Conservation (phyloP, 139 green algal genomes). For the Chlamydomonas eustigma region DNA sequence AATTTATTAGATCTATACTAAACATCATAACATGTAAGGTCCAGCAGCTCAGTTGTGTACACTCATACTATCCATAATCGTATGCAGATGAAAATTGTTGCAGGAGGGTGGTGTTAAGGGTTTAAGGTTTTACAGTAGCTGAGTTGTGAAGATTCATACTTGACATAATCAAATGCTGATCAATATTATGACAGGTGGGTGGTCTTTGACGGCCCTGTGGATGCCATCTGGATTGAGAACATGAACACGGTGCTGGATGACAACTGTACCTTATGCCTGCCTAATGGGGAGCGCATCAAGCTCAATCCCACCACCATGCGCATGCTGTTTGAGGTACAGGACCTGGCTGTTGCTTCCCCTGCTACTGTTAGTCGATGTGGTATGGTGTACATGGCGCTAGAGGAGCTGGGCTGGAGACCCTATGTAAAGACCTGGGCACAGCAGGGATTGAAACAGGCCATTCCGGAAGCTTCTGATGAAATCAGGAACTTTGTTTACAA, state of each 20-base stretch:
- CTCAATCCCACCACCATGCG: slow-evolving; percentile 68
- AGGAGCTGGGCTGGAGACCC: slow-evolving; percentile 61
- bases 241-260: slow-evolving; percentile 81
- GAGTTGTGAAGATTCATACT: too few relatives aligned
- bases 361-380: slow-evolving; percentile 55
- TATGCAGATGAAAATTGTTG: too few relatives aligned
- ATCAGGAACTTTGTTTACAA: slow-evolving; percentile 33
- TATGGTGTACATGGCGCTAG: slow-evolving; percentile 72
- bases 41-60: too few relatives aligned
- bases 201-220: slow-evolving; percentile 76
- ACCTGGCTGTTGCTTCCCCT: slow-evolving; percentile 67
- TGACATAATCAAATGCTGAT: too few relatives aligned
- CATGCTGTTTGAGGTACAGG: slow-evolving; percentile 84
- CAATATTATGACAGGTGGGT: slow-evolving; percentile 74
- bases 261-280: slow-evolving; percentile 80
- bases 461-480: slow-evolving; percentile 31
- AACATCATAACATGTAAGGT: too few relatives aligned
- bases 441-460: slow-evolving; percentile 21
- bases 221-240: slow-evolving; percentile 84
- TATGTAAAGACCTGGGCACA: slow-evolving; percentile 56
- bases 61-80: too few relatives aligned
- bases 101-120: too few relatives aligned
- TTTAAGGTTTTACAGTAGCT: too few relatives aligned
- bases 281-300: slow-evolving; percentile 83
- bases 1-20: too few relatives aligned